A percentile compares a stretch with the other conserved stretches of the same genome.
These are phyloP conservation scores for Chrysopogon serrulatus DNA, from an alignment of 176 grass and related monocot genomes.

Conservation along the genomic window DNA sequence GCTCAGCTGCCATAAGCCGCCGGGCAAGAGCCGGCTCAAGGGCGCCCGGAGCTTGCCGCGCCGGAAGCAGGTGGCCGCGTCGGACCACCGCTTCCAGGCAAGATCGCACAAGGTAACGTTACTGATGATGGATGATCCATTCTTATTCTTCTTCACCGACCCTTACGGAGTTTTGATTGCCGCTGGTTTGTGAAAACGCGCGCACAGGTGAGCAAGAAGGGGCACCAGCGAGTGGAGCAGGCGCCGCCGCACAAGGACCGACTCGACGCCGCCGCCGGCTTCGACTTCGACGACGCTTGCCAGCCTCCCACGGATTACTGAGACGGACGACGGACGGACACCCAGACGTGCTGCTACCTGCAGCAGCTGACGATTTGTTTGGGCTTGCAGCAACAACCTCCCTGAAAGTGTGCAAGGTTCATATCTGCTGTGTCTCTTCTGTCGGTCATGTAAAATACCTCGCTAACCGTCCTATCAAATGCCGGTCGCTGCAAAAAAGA, in stretches of 20 bases:
- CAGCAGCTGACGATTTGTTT: not conserved
- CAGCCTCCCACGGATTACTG: conserved; percentile 63
- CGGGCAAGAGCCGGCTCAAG: conserved; percentile 49
- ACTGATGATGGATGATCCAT: not conserved
- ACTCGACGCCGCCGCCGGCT: conserved; percentile 3
- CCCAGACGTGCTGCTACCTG: not conserved
- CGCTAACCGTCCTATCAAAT: not conserved
- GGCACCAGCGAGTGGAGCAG: conserved; percentile 35
- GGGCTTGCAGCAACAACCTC: not conserved
- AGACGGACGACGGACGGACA: not conserved
- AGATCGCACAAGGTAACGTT: conserved; percentile 67
- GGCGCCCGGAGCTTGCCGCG: conserved; percentile 40
- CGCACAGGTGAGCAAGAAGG: conserved; percentile 78
- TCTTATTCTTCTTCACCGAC: no score
- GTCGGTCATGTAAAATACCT: not conserved
- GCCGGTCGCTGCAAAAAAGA: not conserved
- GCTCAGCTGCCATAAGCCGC: conserved; percentile 44
- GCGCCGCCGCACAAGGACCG: conserved; percentile 17
- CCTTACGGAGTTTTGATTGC: not conserved
- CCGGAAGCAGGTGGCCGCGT: conserved; percentile 39
- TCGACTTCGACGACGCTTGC: conserved; percentile 28
- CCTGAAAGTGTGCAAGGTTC: not conserved
- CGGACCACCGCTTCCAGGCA: conserved; percentile 34
- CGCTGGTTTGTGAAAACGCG: not conserved
- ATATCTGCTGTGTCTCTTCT: not conserved